Percentiles rank a stretch among this genome's conserved stretches.
phyloP scores from a whole-genome alignment of 2,329 filamentous ascomycete genomes.

The Cladosporium sp. region DNA sequence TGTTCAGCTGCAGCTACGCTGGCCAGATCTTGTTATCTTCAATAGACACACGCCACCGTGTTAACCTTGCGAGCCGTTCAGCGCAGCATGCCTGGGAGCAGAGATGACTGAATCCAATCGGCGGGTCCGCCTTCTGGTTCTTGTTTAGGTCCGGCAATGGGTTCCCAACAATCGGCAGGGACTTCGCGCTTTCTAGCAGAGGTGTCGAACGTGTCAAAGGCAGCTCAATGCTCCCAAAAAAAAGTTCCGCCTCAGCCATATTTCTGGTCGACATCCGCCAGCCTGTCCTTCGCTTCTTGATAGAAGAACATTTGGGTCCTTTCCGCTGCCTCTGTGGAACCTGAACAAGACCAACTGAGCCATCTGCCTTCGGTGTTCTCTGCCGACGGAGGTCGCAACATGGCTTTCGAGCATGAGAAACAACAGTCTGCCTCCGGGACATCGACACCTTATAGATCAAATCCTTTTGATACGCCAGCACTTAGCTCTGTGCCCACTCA shows the following conservation, averaged over 20 bases:
- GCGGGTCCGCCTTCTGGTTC: neutral
- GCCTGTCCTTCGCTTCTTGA: no score
- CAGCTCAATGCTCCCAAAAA: neutral
- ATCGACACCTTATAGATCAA: conserved; percentile 3
- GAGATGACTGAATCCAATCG: neutral
- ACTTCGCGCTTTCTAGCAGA: neutral
- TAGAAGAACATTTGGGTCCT: no score
- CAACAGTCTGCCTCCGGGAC: conserved; percentile 1
- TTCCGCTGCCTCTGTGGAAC: neutral
- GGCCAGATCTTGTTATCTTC: neutral
- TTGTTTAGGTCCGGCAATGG: neutral
- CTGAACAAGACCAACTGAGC: neutral
- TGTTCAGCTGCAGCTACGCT: neutral
- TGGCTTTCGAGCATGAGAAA: neutral
- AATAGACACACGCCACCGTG: neutral
- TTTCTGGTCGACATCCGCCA: neutral
- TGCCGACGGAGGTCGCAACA: neutral
- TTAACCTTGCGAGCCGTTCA: neutral
- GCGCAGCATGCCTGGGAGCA: neutral
- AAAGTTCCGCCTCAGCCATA: neutral
- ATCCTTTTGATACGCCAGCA: conserved; percentile 10
- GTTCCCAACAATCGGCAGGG: neutral
- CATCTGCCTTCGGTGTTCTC: neutral
- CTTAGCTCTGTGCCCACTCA: conserved; percentile 7
- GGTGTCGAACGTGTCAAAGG: neutral